Evolutionary conservation across 768 basidiomycete species (phyloP), one percentile per base, ranked within the genome.

Genomic region (Calocybe cyanea): DNA sequence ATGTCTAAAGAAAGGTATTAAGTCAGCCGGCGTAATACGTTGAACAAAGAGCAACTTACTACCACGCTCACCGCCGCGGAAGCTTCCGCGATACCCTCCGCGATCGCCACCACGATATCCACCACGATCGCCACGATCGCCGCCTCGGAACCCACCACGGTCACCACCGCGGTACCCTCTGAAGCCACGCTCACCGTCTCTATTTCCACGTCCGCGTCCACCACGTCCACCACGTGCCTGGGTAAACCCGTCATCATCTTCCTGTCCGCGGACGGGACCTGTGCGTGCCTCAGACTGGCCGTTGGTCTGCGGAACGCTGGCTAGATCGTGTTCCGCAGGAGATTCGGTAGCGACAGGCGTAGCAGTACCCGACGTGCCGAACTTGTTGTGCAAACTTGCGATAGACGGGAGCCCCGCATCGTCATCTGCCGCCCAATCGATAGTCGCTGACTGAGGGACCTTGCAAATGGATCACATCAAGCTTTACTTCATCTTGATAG

Each of bases 401-500:
- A 92, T 84, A 1, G 86, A 71, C n/a, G 90, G 89, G 13, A 92
- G 76, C 4, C 77, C 87, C 14, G 72, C 78, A 51, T 85, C 84
- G n/a, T 88, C 85, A 45, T 89, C 87, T 33, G 80, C 81, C 13
- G 89, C 86, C 89, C 90, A 92, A 62, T 92, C 84, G 45, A 92
- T 72, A 20, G 78, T 66, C n/a, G 54, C 60, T 51, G 45, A 50
- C 39, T 53, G 47, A 40, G 45, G 54, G 41, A 45, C 45, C 53
- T 58, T 48, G 2, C 25, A 15, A n/a, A 15, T 17, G 18, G 17
- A n/a, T 25, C 19, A 2, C 37, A 33, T 49, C 13, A 51, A 41
- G 17, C 18, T 28, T 10, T 4, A 38, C n/a, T n/a, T n/a, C n/a
- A 28, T 28, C 4, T 31, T 5, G 21, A 0, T 13, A 43, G 9